Base-by-base conservation (phyloP, 2,329 filamentous ascomycete species). In the Fusarium sp. region DNA sequence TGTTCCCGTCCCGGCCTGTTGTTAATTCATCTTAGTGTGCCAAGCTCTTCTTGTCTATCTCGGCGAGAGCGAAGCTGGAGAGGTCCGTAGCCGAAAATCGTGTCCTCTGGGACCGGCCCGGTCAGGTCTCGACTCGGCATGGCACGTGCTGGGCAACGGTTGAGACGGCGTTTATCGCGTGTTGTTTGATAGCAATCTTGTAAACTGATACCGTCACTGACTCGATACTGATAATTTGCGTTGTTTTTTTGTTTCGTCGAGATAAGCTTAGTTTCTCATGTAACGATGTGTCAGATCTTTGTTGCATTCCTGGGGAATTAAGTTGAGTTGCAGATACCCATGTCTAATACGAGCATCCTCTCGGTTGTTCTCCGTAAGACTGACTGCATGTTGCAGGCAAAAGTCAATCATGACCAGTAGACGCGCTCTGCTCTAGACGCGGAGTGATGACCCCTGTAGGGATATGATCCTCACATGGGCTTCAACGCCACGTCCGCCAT, bases 161-260 rank as follows among this genome's bases (percentile, higher is more conserved):
- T 26, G 43, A 43, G 28, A 45, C 20, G 26, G 66, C 66, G 66
- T 50, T 66, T 66, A 66, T 56, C 65, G 65, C 50, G 31, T 52
- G 20, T 58, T 31, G 34, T 28, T 50, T 49, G 46, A 34, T 31
- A 22, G 34, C 34, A 20, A 18, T 42, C 28, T 44, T 31, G 33
- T 8, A 34, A 49, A 45, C 15, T 17, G 20, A 7, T 31, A 20
- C 45, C 40, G 22, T 40, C 45, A 36, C 40, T 58, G 51, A 57
- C 62, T 65, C 52, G 52, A 17, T 59, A 15, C 31, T 24, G 28
- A 31, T 18, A 36, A 17, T 6, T 34, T 57, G 58, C 31, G 59
- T 39, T 63, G 50, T 57, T 59, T 50, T 44, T 45, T 15, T 15
- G 28, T 15, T 48, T 34, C 13, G 15, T 36, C 28, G 28, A 39